phyloP scores from a whole-genome alignment of 768 basidiomycete species.

The Suillus variegatus region DNA sequence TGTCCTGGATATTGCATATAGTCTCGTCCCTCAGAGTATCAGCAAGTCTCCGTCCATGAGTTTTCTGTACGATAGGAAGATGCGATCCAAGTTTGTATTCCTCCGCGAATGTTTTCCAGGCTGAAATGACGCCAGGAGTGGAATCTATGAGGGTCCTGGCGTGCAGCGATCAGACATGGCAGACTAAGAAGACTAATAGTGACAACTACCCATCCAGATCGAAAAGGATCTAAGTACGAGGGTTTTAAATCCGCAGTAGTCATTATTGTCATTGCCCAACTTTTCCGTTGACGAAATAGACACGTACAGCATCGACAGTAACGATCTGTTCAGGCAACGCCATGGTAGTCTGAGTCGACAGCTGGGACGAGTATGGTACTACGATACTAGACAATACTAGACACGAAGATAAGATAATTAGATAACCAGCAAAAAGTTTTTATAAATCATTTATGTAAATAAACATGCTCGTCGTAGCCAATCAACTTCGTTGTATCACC shows the following conservation, averaged over 20 bases:
- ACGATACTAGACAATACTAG: too few relatives aligned
- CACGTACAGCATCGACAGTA: constrained; percentile 54
- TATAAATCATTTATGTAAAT: background rate
- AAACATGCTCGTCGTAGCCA: background rate
- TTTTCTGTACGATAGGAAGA: constrained; percentile 51
- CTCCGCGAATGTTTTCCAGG: constrained; percentile 71
- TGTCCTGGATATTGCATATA: constrained; percentile 58
- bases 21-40: constrained; percentile 70
- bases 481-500: background rate
- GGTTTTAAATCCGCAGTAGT: background rate
- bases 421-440: background rate
- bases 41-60: constrained; percentile 75
- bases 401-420: constrained; percentile 1
- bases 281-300: background rate
- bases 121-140: constrained; percentile 77
- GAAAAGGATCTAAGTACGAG: constrained; percentile 54
- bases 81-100: constrained; percentile 59
- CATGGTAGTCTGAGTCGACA: background rate
- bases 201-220: constrained; percentile 64
- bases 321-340: constrained; percentile 27
- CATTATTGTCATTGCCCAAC: background rate
- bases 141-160: constrained; percentile 76
- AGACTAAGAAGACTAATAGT: background rate
- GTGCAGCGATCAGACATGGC: constrained; percentile 6
- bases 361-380: too few relatives aligned